Percentiles rank a stretch among this genome's conserved stretches.
These are phyloP conservation scores for Schrenkiella parvula DNA, from an alignment of 345 rosid species.

Conservation along the genomic window DNA sequence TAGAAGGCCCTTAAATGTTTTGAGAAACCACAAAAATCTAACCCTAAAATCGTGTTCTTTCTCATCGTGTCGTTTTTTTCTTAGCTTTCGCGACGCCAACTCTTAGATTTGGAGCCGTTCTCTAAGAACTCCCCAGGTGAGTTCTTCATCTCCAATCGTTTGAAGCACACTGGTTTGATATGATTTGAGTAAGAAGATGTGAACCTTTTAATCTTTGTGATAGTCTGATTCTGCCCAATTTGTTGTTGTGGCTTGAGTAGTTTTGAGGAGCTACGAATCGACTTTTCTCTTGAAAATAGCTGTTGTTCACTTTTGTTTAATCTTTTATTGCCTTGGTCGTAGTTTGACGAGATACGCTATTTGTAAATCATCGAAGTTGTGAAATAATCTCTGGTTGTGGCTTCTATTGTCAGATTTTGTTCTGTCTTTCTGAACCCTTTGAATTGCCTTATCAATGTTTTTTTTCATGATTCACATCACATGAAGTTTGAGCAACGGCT, in stretches of 20 bases:
- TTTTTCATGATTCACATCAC: too few species aligned
- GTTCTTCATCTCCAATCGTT: not conserved
- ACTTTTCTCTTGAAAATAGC: not conserved
- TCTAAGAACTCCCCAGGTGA: not conserved
- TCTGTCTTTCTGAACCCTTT: not conserved
- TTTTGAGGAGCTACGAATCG: not conserved
- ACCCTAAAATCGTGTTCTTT: not conserved
- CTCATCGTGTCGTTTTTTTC: not conserved
- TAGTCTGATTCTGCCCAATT: not conserved
- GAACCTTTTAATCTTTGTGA: not conserved
- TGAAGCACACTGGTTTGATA: not conserved
- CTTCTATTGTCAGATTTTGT: not conserved
- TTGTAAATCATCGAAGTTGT: not conserved
- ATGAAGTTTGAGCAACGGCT: too few species aligned
- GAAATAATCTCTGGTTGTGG: not conserved
- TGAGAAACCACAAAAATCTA: not conserved
- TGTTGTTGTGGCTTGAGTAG: not conserved
- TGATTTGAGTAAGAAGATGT: not conserved
- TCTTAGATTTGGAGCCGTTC: not conserved
- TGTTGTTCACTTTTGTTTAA: not conserved
- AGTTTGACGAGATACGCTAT: not conserved
- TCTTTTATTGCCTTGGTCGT: not conserved
- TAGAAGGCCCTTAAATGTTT: not conserved
- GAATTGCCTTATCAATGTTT: not conserved
- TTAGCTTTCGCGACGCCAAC: not conserved